Evolutionary conservation across 2,329 filamentous ascomycete genomes (phyloP), one percentile per base, ranked within the genome.

Genomic region (Onygena corvina): DNA sequence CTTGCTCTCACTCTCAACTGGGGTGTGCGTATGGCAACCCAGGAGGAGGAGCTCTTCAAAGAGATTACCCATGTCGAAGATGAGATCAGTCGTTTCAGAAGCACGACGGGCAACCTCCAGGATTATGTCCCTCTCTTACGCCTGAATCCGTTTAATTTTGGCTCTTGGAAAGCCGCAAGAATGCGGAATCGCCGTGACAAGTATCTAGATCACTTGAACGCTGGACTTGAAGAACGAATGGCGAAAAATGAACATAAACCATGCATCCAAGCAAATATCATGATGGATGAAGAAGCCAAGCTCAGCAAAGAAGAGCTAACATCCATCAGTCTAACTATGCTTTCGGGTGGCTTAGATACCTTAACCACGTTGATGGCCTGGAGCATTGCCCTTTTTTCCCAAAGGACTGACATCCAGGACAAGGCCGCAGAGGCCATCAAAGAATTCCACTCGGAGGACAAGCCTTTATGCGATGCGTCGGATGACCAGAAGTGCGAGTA

Each of bases 251-350:
- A 68, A 0, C 72, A 82, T 58, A 73, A 75, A 55, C 77, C 79
- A 0, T 83, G 80, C 58, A 83, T 83, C 36, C 79, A 83, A 53
- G 79, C 77, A 3, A 83, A 82, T 53, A 74, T 83, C 27, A 81
- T 83, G 52, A 65, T 75, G 42, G 79, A 83, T 54, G 73, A 77
- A 55, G 79, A 83, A 31, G 75, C 78, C 0, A 78, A 76, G 53
- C 64, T 83, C 12, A 80, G 76, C 62, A 71, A 72, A 33, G 77
- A 76, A 46, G 80, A 84, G 54, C 68, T 83, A 30, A 81, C 73
- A 0, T 79, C 76, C 0, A 83, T 83, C 56, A 80, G 76, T 53
- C 62, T 84, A 53, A 83, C 80, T 0, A 84, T 84, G 80, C 66
- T 84, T 3, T 80, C 77, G 0, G 80, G 80, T 0, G 80, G 80